A percentile compares a stretch with the other conserved stretches of the same genome.
Conservation (phyloP, 2,329 filamentous ascomycete genomes). For the Colletotrichum noveboracense region DNA sequence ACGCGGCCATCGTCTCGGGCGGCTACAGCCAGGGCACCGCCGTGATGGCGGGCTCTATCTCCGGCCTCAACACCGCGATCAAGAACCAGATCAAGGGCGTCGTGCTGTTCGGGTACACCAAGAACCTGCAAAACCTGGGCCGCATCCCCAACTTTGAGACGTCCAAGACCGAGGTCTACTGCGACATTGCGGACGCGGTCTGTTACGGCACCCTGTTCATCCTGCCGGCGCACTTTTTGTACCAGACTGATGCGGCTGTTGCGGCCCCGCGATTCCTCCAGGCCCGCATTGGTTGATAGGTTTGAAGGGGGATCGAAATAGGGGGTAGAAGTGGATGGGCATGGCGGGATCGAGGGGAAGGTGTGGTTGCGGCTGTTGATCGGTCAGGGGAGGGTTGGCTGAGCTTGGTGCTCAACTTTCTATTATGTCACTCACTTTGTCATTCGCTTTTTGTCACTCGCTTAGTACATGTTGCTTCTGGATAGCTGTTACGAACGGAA, state of each 20-base stretch:
- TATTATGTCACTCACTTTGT: background rate
- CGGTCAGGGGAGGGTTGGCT: background rate
- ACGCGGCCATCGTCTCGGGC: slow-evolving; percentile 45
- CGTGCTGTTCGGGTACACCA: slow-evolving; percentile 46
- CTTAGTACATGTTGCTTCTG: background rate
- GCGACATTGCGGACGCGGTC: slow-evolving; percentile 38
- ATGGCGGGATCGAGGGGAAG: background rate
- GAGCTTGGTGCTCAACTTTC: background rate
- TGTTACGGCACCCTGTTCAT: slow-evolving; percentile 42
- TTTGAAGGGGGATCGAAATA: rapidly evolving
- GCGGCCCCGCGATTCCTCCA: slow-evolving; percentile 29
- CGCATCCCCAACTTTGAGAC: slow-evolving; percentile 41
- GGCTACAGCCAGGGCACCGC: slow-evolving; percentile 49
- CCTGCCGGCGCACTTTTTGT: slow-evolving; percentile 36
- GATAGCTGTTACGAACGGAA: background rate
- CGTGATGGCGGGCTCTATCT: slow-evolving; percentile 44
- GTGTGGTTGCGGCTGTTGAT: background rate
- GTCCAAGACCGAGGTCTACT: slow-evolving; percentile 41
- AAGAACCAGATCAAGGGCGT: slow-evolving; percentile 39
- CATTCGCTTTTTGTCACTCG: background rate
- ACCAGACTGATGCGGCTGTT: slow-evolving; percentile 24
- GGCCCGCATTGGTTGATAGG: slow-evolving; percentile 21
- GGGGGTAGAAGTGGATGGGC: rapidly evolving
- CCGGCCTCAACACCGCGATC: slow-evolving; percentile 33
- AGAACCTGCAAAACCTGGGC: slow-evolving; percentile 46